Evolutionary conservation across 2,329 filamentous ascomycete genomes (phyloP).

Genomic region (Apiospora pterosperma): DNA sequence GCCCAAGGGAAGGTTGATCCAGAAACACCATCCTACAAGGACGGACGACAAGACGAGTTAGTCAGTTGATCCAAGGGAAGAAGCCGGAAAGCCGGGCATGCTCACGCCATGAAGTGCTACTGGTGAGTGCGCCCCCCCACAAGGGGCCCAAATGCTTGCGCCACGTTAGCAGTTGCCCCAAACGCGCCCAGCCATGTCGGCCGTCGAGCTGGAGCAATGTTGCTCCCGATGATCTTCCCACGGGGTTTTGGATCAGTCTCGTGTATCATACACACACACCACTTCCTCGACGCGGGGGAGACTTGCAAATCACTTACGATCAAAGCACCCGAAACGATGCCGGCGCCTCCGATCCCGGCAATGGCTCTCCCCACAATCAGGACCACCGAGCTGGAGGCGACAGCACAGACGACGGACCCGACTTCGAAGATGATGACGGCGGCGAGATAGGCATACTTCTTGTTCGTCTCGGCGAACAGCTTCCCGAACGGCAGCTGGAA

Average conservation of each 20-base stretch:
- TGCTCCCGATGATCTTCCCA: background rate
- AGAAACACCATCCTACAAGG: background rate
- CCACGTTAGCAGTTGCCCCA: too few species aligned
- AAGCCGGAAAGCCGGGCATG: too few species aligned
- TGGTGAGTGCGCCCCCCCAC: too few species aligned
- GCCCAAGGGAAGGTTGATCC: background rate
- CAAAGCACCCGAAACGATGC: conserved; percentile 24
- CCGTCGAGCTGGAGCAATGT: background rate
- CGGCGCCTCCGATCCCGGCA: conserved; percentile 34
- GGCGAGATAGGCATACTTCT: conserved; percentile 27
- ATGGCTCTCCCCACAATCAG: conserved; percentile 39
- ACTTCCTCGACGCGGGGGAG: background rate
- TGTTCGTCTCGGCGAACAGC: background rate
- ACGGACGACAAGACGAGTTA: too few species aligned
- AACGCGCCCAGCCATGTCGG: background rate
- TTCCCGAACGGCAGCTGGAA: conserved; percentile 6
- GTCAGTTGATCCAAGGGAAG: too few species aligned
- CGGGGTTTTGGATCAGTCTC: background rate
- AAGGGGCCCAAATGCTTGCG: too few species aligned
- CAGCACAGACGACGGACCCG: conserved; percentile 36
- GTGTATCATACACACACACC: too few species aligned
- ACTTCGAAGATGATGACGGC: conserved; percentile 33
- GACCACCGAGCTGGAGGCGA: conserved; percentile 33
- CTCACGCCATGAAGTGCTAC: too few species aligned
- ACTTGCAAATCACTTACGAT: conserved; percentile 1